Evolutionary conservation across 257 asterid genomes (phyloP).

Genomic region (Penstemon eatonii): DNA sequence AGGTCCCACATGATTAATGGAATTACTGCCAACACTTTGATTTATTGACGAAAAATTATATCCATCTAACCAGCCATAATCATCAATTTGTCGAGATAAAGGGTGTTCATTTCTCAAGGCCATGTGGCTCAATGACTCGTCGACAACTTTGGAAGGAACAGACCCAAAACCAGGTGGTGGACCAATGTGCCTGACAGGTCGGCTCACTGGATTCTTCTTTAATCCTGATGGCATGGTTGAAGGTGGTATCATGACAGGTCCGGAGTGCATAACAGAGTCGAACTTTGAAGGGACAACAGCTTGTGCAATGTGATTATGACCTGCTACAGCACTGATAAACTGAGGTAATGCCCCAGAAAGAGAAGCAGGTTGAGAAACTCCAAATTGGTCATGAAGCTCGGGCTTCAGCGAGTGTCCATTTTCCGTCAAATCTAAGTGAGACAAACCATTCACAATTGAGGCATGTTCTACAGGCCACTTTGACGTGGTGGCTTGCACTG

Average conservation of each 20-base stretch:
- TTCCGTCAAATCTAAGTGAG: constrained; percentile 54
- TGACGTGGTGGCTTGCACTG: constrained; percentile 43
- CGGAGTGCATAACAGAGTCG: constrained; percentile 50
- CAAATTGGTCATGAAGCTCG: constrained; percentile 50
- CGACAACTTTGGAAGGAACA: constrained; percentile 61
- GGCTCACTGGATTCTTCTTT: constrained; percentile 85
- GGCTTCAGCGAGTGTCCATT: constrained; percentile 44
- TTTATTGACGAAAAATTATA: constrained; percentile 60
- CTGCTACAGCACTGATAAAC: constrained; percentile 36
- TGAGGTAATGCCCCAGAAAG: constrained; percentile 53
- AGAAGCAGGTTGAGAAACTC: constrained; percentile 52
- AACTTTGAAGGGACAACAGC: constrained; percentile 47
- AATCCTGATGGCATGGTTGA: constrained; percentile 49
- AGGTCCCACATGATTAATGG: constrained; percentile 44
- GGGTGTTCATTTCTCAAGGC: constrained; percentile 42
- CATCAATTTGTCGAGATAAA: constrained; percentile 52
- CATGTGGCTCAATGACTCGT: constrained; percentile 45
- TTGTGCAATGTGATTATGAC: constrained; percentile 42
- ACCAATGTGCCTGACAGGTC: constrained; percentile 84
- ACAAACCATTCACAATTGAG: constrained; percentile 50
- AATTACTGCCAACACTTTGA: constrained; percentile 48
- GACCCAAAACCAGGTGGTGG: constrained; percentile 99
- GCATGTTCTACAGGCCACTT: constrained; percentile 57
- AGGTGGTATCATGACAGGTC: constrained; percentile 48
- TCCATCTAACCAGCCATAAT: constrained; percentile 93